Percentiles rank a stretch among this genome's conserved stretches.
These are phyloP conservation scores for Emericellopsis cladophorae DNA, from an alignment of 2,329 filamentous ascomycete genomes.

Conservation along the genomic window DNA sequence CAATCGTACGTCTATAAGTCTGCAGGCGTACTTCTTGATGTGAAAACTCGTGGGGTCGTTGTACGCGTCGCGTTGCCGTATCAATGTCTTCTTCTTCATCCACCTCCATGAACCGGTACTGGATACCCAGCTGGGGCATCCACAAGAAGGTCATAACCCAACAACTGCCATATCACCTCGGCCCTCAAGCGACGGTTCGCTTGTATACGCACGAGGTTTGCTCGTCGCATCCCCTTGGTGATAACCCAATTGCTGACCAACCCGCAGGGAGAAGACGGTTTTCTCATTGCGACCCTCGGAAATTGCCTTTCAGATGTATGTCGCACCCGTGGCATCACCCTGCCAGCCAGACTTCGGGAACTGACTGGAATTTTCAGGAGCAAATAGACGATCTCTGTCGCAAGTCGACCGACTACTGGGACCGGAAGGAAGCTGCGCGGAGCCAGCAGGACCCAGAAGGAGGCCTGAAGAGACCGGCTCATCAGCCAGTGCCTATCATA, in stretches of 20 bases:
- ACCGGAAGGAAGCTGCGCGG: constrained; percentile 37
- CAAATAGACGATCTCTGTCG: constrained; percentile 51
- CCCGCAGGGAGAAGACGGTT: constrained; percentile 45
- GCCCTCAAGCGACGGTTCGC: constrained; percentile 40
- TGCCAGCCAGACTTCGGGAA: neutral
- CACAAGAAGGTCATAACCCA: constrained; percentile 47
- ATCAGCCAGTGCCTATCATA: constrained; percentile 41
- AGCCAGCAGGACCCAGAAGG: constrained; percentile 31
- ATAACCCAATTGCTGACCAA: constrained; percentile 4
- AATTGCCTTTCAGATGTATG: constrained; percentile 44
- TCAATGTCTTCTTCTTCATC: too few species aligned
- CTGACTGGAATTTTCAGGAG: constrained; percentile 24
- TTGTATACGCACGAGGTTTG: constrained; percentile 8
- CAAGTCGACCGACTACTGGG: constrained; percentile 46
- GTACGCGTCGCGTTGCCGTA: too few species aligned
- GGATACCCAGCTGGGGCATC: constrained; percentile 47
- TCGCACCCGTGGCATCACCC: neutral
- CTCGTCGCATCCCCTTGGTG: too few species aligned
- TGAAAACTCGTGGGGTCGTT: too few species aligned
- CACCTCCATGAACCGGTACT: constrained; percentile 39
- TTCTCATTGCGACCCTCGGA: constrained; percentile 44
- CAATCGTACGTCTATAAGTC: too few species aligned
- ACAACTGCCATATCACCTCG: constrained; percentile 45
- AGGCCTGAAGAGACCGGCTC: constrained; percentile 41
- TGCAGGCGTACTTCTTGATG: too few species aligned